phyloP scores from a whole-genome alignment of 1,284 basidiomycete species.

The Rhodotorula sp. region DNA sequence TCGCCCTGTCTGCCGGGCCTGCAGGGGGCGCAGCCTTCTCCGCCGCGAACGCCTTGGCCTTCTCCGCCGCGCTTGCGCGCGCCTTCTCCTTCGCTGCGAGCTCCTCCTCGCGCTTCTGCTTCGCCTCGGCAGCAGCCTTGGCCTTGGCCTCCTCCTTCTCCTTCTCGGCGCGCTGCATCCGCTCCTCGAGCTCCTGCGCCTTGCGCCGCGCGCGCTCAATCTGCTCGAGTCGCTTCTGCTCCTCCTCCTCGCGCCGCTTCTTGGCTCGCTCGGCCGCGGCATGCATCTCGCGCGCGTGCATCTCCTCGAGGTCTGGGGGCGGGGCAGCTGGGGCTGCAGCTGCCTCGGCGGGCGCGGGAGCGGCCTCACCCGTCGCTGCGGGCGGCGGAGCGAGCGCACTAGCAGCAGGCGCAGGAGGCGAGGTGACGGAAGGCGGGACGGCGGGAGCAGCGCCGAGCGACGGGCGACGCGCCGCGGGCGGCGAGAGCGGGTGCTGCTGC shows the following conservation, averaged over 20 bases:
- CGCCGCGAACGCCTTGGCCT: background rate
- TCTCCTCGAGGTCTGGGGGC: constrained; percentile 63
- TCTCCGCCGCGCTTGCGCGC: background rate
- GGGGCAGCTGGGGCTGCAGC: constrained; percentile 44
- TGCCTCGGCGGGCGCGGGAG: constrained; percentile 11
- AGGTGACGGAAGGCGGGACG: constrained; percentile 56
- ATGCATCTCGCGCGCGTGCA: constrained; percentile 82
- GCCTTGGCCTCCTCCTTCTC: constrained; percentile 6
- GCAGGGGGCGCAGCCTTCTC: background rate
- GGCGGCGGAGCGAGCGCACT: background rate
- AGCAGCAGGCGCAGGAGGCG: background rate
- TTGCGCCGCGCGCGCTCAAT: constrained; percentile 81
- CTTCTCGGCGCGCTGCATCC: constrained; percentile 59
- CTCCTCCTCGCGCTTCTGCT: constrained; percentile 4
- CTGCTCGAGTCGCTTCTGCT: constrained; percentile 78
- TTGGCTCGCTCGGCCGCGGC: constrained; percentile 83
- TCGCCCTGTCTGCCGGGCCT: background rate
- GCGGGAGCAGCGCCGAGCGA: constrained; percentile 8
- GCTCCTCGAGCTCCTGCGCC: constrained; percentile 78
- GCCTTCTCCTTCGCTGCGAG: background rate
- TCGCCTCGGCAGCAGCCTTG: background rate
- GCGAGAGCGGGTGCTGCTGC: constrained; percentile 5
- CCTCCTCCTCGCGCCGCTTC: constrained; percentile 69
- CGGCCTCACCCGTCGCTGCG: constrained; percentile 14
- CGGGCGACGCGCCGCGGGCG: constrained; percentile 51